A percentile compares a stretch with the other conserved stretches of the same genome.
Evolutionary conservation across 345 rosid species (phyloP).

Genomic region (Euphorbia lathyris): DNA sequence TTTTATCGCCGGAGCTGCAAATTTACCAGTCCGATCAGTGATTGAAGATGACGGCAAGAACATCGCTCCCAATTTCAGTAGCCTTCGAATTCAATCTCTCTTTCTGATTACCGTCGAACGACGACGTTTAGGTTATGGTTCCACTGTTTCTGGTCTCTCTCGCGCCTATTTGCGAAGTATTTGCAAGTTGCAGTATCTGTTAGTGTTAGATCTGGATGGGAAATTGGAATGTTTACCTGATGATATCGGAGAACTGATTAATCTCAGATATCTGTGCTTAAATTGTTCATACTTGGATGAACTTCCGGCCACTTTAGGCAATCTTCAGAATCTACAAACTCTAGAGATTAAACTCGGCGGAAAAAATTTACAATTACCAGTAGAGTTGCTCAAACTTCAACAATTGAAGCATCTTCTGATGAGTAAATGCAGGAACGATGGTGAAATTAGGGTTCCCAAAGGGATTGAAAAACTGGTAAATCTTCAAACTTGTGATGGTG

Average conservation of each 20-base stretch:
- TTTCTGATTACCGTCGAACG: neutral
- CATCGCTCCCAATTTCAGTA: neutral
- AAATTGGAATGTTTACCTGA: conserved; percentile 6
- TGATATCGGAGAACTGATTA: conserved; percentile 10
- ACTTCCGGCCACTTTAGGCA: conserved; percentile 8
- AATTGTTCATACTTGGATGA: neutral
- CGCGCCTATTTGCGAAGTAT: conserved; percentile 1
- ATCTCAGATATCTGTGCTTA: conserved; percentile 9
- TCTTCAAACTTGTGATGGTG: conserved; percentile 18
- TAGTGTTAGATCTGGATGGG: conserved; percentile 13
- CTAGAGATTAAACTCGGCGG: neutral
- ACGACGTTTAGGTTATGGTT: neutral
- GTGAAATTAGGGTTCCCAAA: conserved; percentile 12
- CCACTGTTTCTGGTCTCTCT: neutral
- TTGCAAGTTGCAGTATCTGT: neutral
- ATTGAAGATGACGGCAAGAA: neutral
- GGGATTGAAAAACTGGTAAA: neutral
- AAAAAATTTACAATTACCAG: neutral
- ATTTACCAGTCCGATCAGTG: neutral
- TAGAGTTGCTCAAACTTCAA: neutral
- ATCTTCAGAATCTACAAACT: conserved; percentile 11
- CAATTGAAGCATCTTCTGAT: conserved; percentile 11
- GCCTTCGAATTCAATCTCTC: neutral
- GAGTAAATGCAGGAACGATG: neutral
- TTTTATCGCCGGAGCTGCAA: neutral